Percentiles rank a stretch among this genome's conserved stretches.
phyloP scores from a whole-genome alignment of 768 basidiomycete species.

The Naganishia kalamii region DNA sequence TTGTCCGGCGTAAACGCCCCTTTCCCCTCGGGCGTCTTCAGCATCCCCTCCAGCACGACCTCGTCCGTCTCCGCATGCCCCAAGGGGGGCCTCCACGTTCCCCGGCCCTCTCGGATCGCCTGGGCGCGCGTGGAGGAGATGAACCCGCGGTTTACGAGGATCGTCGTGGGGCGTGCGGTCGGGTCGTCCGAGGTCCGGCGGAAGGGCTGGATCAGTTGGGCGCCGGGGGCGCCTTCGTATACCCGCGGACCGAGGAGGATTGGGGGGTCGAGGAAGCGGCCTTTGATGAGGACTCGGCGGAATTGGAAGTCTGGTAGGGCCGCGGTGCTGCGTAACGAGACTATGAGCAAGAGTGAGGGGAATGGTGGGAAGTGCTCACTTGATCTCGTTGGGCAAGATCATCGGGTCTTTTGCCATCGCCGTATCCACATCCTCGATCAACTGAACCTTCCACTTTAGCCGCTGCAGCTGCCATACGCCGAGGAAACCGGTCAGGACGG shows the following conservation, averaged over 20 bases:
- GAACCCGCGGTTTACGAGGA: conserved; percentile 91
- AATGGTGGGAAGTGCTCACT: conserved; percentile 53
- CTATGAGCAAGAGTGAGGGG: conserved; percentile 6
- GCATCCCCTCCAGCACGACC: conserved; percentile 76
- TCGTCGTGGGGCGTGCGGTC: conserved; percentile 53
- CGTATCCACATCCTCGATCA: conserved; percentile 89
- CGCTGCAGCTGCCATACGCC: conserved; percentile 93
- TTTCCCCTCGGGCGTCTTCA: conserved; percentile 62
- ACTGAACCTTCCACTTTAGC: conserved; percentile 84
- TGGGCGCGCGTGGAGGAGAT: conserved; percentile 51
- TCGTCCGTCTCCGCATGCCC: conserved; percentile 48
- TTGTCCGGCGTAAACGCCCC: conserved; percentile 87
- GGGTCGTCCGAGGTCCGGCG: conserved; percentile 52
- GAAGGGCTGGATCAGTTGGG: conserved; percentile 80
- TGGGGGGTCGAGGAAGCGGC: conserved; percentile 70
- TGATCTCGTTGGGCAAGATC: conserved; percentile 70
- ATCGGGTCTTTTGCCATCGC: conserved; percentile 77
- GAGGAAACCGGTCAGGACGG: conserved; percentile 79
- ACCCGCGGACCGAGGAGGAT: conserved; percentile 80
- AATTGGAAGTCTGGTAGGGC: conserved; percentile 82
- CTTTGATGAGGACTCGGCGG: conserved; percentile 72
- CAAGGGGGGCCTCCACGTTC: conserved; percentile 22
- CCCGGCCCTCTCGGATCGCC: conserved; percentile 31
- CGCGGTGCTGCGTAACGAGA: conserved; percentile 53
- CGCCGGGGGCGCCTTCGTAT: conserved; percentile 80